Evolutionary conservation across 2,329 filamentous ascomycete genomes (phyloP).

Genomic region (Gnomoniopsis sp.): DNA sequence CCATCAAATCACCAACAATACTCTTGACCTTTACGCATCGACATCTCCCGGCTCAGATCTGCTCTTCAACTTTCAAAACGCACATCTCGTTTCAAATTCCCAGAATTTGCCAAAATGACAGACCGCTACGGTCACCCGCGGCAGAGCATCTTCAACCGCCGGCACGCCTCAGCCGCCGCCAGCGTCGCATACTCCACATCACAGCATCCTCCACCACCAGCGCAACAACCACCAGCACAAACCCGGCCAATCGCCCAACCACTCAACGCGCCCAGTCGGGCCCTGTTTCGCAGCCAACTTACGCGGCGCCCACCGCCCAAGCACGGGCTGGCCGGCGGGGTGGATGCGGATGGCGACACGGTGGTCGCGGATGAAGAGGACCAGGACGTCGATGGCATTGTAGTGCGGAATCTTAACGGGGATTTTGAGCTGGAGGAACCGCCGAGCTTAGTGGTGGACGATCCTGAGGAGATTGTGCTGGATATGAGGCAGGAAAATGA

Average conservation of each 20-base stretch:
- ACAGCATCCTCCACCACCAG: conserved; percentile 2
- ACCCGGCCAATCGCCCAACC: not conserved
- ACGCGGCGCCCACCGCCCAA: conserved; percentile 50
- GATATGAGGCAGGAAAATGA: conserved; percentile 58
- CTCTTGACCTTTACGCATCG: not conserved
- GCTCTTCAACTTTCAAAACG: not conserved
- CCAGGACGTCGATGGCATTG: conserved; percentile 53
- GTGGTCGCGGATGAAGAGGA: conserved; percentile 55
- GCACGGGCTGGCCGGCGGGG: not conserved
- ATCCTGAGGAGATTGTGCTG: conserved; percentile 50
- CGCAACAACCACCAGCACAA: not conserved
- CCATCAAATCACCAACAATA: not conserved
- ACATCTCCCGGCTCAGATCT: not conserved
- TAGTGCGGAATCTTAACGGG: conserved; percentile 60
- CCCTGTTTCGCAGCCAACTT: conserved; percentile 59
- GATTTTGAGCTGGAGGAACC: conserved; percentile 60
- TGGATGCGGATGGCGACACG: conserved; percentile 50
- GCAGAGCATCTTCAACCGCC: conserved; percentile 17
- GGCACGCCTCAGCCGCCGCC: conserved; percentile 17
- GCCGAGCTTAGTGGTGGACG: conserved; percentile 49
- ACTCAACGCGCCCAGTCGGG: conserved; percentile 36
- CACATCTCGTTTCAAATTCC: not conserved
- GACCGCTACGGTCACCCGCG: conserved; percentile 21
- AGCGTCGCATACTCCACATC: conserved; percentile 17
- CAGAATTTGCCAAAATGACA: conserved; percentile 17